Evolutionary conservation across 352 stramenopile species (phyloP).

Genomic region (Plasmopara muralis): DNA sequence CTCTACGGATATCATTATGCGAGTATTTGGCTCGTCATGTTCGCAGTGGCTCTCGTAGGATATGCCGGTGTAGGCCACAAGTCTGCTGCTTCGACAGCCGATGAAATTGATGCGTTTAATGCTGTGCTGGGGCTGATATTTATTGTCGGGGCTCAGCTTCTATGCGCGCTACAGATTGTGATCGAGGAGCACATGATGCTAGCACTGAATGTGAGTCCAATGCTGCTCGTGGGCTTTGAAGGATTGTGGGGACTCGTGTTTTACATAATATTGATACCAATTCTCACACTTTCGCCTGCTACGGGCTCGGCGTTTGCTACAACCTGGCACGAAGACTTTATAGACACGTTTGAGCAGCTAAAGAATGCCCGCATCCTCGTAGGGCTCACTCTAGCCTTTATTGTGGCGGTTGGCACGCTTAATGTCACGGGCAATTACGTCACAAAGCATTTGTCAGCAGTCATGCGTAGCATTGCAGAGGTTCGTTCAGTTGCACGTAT

Average conservation of each 20-base stretch:
- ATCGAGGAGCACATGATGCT: no score
- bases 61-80: slow-evolving; percentile 53
- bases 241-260: no score
- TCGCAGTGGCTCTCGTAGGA: slow-evolving; percentile 62
- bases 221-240: no score
- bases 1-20: slow-evolving; percentile 82
- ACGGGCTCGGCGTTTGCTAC: no score
- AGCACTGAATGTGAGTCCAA: no score
- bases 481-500: slow-evolving; percentile 24
- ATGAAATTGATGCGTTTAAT: slow-evolving; percentile 28
- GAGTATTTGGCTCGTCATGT: slow-evolving; percentile 70
- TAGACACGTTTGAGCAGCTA: no score
- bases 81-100: slow-evolving; percentile 8
- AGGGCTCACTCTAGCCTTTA: slow-evolving; percentile 49
- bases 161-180: no score
- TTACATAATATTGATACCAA: no score
- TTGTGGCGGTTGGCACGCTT: slow-evolving; percentile 67
- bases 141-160: slow-evolving; percentile 72
- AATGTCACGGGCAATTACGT: slow-evolving; percentile 83
- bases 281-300: no score
- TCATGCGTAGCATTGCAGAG: slow-evolving; percentile 80
- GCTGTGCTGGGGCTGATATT: slow-evolving; percentile 64
- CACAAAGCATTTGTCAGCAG: slow-evolving; percentile 77
- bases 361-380: slow-evolving; percentile 29
- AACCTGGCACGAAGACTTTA: no score